Conservation (phyloP, 129 eudicot species). For the Escallonia rubra region DNA sequence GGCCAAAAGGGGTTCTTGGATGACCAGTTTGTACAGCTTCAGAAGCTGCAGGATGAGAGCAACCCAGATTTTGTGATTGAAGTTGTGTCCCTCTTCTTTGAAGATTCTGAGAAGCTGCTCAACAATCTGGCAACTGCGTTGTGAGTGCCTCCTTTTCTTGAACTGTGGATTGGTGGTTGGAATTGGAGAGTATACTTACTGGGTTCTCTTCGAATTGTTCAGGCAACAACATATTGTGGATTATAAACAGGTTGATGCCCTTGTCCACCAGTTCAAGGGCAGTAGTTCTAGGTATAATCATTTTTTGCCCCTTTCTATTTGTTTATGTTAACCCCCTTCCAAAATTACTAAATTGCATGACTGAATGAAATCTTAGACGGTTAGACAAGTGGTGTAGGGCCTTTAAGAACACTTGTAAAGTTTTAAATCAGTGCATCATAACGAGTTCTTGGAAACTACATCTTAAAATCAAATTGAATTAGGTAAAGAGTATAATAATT, state of each 20-base stretch:
- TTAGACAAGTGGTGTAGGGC: too few species aligned
- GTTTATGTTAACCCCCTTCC: too few species aligned
- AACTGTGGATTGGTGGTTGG: not conserved
- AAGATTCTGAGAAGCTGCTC: slow-evolving; percentile 82
- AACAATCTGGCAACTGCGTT: slow-evolving; percentile 57
- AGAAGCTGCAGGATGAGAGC: slow-evolving; percentile 69
- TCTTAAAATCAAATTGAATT: too few species aligned
- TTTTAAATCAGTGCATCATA: too few species aligned
- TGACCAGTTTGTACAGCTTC: slow-evolving; percentile 69
- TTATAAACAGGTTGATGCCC: slow-evolving; percentile 71
- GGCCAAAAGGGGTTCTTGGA: slow-evolving; percentile 56
- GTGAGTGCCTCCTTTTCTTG: slow-evolving; percentile 32
- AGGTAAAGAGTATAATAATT: too few species aligned
- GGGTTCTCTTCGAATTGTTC: slow-evolving; percentile 10
- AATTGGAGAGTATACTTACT: slow-evolving; percentile 1
- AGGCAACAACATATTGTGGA: slow-evolving; percentile 73
- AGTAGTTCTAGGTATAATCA: slow-evolving; percentile 73
- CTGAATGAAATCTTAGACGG: too few species aligned
- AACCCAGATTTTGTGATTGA: slow-evolving; percentile 74
- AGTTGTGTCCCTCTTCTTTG: slow-evolving; percentile 79
- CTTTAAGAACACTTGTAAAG: too few species aligned
- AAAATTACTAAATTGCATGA: not conserved
- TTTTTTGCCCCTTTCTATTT: slow-evolving; percentile 1
- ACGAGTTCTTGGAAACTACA: too few species aligned
- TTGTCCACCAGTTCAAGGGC: slow-evolving; percentile 92